Conservation (phyloP, 148 eudicot species). For the Rhododendron griersonianum region DNA sequence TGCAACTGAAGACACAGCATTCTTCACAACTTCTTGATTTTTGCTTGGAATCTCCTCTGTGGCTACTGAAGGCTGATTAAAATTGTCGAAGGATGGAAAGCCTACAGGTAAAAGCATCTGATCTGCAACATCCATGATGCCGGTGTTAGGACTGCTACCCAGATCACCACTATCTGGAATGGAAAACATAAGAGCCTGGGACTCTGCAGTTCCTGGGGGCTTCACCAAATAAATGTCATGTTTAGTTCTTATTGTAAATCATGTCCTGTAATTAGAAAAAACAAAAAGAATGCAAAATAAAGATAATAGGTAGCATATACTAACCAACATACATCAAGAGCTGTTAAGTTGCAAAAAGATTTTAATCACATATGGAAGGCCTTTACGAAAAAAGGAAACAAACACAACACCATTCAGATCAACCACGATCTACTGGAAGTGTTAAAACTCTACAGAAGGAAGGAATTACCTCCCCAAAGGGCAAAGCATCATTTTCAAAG, state of each 20-base stretch:
- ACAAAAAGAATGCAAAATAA: not conserved
- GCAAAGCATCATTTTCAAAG: conserved; percentile 74
- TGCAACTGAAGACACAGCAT: conserved; percentile 40
- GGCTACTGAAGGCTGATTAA: conserved; percentile 47
- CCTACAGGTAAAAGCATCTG: conserved; percentile 63
- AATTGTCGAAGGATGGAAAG: conserved; percentile 64
- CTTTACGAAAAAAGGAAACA: not conserved
- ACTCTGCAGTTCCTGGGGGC: conserved; percentile 97
- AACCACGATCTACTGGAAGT: not conserved
- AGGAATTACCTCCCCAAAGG: conserved; percentile 84
- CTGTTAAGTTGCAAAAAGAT: not conserved
- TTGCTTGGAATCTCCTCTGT: conserved; percentile 61
- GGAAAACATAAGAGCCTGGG: conserved; percentile 60
- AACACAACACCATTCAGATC: not conserved
- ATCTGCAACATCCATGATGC: conserved; percentile 72
- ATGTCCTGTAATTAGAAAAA: not conserved
- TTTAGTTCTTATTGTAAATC: conserved; percentile 15
- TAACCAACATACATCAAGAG: not conserved
- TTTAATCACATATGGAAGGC: not conserved
- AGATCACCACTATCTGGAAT: conserved; percentile 65
- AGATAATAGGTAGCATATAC: not conserved
- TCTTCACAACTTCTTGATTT: conserved; percentile 50
- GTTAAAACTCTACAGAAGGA: not conserved
- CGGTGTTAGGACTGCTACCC: conserved; percentile 58
- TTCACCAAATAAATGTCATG: conserved; percentile 40